Evolutionary conservation across 495 filamentous ascomycete genomes (phyloP).

Genomic region (Penicillium waksmanii): DNA sequence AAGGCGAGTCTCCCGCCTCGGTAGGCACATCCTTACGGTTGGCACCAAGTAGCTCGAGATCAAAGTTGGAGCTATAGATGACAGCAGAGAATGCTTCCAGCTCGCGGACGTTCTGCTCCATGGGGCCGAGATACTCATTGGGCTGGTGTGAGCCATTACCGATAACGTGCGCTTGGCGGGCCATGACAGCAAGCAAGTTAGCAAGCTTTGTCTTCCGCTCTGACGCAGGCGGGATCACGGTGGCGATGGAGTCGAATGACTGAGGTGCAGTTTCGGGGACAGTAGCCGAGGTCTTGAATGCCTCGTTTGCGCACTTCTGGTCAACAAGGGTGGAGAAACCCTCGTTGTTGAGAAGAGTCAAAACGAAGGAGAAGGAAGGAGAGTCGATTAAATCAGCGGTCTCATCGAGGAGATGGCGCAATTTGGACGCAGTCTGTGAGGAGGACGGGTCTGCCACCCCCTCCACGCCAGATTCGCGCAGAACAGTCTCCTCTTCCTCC

Average conservation of each 20-base stretch:
- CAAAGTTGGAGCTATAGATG: conserved; percentile 91
- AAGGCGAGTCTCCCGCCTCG: conserved; percentile 15
- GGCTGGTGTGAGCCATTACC: conserved; percentile 67
- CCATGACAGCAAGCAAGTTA: conserved; percentile 83
- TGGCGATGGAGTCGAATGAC: conserved; percentile 47
- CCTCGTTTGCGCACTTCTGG: conserved; percentile 72
- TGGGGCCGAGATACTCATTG: conserved; percentile 85
- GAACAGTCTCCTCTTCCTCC: conserved; percentile 77
- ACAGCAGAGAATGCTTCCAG: conserved; percentile 94
- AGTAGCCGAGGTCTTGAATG: conserved; percentile 65
- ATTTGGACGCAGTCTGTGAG: conserved; percentile 52
- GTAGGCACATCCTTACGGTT: conserved; percentile 19
- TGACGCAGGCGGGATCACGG: conserved; percentile 38
- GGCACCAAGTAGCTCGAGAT: conserved; percentile 60
- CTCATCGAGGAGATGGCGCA: conserved; percentile 91
- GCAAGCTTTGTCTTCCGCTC: conserved; percentile 76
- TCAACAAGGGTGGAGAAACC: conserved; percentile 82
- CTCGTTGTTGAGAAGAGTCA: conserved; percentile 84
- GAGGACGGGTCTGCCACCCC: conserved; percentile 51
- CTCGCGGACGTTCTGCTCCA: conserved; percentile 77
- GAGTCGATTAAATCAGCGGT: conserved; percentile 96
- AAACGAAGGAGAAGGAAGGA: conserved; percentile 80
- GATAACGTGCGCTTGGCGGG: conserved; percentile 86
- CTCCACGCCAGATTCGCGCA: conserved; percentile 80
- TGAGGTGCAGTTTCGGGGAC: conserved; percentile 47